Evolutionary conservation across 164 flowering plant genomes (phyloP).

Genomic region (Taxillus chinensis): DNA sequence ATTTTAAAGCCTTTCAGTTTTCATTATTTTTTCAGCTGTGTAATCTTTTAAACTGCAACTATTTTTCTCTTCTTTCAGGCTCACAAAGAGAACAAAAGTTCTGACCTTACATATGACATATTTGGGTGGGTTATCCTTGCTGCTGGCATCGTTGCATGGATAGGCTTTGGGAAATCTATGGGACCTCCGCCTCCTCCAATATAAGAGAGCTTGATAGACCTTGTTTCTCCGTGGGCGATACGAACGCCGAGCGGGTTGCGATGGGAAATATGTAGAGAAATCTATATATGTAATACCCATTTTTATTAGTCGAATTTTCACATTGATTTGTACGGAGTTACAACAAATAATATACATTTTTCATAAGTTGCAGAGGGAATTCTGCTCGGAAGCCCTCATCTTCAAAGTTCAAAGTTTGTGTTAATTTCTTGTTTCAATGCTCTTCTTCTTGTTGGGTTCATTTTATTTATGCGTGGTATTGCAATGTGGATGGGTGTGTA

Average conservation of each 20-base stretch:
- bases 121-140: constrained; percentile 73
- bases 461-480: too few species aligned
- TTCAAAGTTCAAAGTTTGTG: too few species aligned
- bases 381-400: too few species aligned
- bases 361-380: too few species aligned
- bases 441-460: too few species aligned
- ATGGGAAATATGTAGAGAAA: neutral
- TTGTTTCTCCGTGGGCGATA: neutral
- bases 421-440: too few species aligned
- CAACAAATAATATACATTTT: too few species aligned
- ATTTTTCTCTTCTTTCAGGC: constrained; percentile 16
- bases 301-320: neutral
- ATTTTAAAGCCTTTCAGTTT: too few species aligned
- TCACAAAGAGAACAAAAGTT: constrained; percentile 45
- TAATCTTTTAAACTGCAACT: neutral
- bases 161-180: constrained; percentile 55
- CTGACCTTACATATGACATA: constrained; percentile 62
- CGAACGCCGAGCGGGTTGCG: too few species aligned
- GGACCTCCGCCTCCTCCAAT: constrained; percentile 56
- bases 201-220: constrained; percentile 19
- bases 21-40: neutral
- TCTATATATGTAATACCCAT: neutral
- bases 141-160: constrained; percentile 59
- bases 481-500: too few species aligned
- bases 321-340: neutral